phyloP scores from a whole-genome alignment of 2,329 filamentous ascomycete genomes.

The Sphaceloma murrayae region DNA sequence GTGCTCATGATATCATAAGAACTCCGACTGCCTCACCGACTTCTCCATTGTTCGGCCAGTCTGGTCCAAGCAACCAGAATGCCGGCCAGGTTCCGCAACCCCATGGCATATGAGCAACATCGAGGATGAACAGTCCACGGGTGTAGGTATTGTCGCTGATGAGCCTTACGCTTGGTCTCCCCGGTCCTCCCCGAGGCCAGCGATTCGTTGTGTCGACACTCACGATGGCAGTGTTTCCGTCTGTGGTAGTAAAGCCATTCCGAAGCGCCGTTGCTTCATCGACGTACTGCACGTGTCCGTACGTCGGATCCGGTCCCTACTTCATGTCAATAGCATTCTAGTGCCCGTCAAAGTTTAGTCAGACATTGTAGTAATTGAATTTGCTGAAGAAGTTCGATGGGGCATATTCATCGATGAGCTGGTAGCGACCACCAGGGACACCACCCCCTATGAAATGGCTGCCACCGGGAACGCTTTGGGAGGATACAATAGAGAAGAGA shows the following conservation, averaged over 20 bases:
- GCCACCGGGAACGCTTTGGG: conserved; percentile 25
- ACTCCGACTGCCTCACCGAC: conserved; percentile 22
- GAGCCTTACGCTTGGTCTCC: conserved; percentile 29
- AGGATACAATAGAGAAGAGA: conserved; percentile 19
- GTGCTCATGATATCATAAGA: neutral
- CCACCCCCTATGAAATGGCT: conserved; percentile 24
- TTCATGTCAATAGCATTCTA: neutral
- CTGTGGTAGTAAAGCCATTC: conserved; percentile 26
- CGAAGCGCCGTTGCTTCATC: conserved; percentile 29
- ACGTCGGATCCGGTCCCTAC: conserved; percentile 21
- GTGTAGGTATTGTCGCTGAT: conserved; percentile 31
- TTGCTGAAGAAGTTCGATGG: conserved; percentile 29
- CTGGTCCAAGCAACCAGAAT: conserved; percentile 41
- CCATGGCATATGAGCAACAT: conserved; percentile 31
- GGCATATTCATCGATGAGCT: conserved; percentile 27
- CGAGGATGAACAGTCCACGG: conserved; percentile 33
- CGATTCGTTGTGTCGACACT: conserved; percentile 32
- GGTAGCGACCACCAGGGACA: conserved; percentile 24
- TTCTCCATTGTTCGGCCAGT: conserved; percentile 29
- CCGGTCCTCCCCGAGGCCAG: conserved; percentile 32
- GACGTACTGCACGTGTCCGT: conserved; percentile 30
- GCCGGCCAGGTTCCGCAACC: conserved; percentile 35
- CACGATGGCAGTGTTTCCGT: conserved; percentile 24
- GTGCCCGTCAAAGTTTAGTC: conserved; percentile 24
- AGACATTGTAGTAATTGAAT: conserved; percentile 32